Evolutionary conservation across 495 filamentous ascomycete species (phyloP).

Genomic region (Pyrenopolyporus hunteri): DNA sequence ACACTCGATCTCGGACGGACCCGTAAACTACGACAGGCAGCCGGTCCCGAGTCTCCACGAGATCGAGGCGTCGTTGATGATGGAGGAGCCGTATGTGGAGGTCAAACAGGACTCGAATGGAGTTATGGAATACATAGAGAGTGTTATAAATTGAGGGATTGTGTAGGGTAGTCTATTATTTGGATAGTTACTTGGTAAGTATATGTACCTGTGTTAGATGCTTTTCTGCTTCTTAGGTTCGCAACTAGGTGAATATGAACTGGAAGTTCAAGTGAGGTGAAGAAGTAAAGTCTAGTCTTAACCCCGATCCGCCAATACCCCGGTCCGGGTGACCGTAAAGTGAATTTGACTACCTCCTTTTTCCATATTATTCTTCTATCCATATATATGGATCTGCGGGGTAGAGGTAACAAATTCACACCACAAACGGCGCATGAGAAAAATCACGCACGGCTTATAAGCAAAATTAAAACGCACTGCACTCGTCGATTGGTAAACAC

Average conservation of each 20-base stretch:
- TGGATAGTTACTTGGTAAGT: too few relatives aligned
- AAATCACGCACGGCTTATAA: background rate
- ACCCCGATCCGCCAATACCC: too few relatives aligned
- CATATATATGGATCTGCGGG: too few relatives aligned
- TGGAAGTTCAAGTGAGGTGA: too few relatives aligned
- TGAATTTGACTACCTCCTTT: too few relatives aligned
- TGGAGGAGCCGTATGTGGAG: background rate
- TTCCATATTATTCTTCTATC: too few relatives aligned
- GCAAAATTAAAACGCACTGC: background rate
- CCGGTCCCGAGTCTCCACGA: background rate
- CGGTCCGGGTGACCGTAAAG: too few relatives aligned
- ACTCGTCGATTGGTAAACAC: background rate
- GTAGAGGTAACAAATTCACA: background rate
- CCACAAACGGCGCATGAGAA: background rate
- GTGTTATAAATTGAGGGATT: background rate
- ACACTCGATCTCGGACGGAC: constrained; percentile 6
- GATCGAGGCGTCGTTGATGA: constrained; percentile 1
- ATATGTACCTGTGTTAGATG: too few relatives aligned
- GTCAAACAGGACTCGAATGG: background rate
- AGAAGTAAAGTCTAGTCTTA: too few relatives aligned
- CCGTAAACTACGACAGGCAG: constrained; percentile 1
- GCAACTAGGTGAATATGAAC: too few relatives aligned
- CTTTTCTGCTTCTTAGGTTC: too few relatives aligned
- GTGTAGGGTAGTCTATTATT: background rate
- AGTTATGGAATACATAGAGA: constrained; percentile 4